A percentile compares a stretch with the other conserved stretches of the same genome.
Conservation (phyloP, 331 rosid species). For the Malus hybrid region DNA sequence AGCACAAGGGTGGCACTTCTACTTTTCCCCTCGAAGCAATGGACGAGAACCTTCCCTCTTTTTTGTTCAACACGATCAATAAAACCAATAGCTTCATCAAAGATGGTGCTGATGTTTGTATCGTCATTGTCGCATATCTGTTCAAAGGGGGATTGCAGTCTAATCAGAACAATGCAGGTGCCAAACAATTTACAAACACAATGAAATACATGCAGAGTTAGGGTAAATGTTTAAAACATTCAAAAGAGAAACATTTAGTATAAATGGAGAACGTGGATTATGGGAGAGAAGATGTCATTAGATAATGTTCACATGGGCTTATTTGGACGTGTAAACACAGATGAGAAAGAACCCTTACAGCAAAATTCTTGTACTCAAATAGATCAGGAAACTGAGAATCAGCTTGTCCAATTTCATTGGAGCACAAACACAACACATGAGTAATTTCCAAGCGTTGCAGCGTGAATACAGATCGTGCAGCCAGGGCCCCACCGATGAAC, state of each 20-base stretch:
- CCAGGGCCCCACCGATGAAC: slow-evolving; percentile 84
- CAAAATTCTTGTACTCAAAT: slow-evolving; percentile 68
- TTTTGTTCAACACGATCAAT: slow-evolving; percentile 64
- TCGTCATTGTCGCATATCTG: slow-evolving; percentile 76
- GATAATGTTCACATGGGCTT: neutral
- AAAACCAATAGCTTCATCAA: slow-evolving; percentile 76
- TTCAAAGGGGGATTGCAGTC: neutral
- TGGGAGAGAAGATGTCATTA: neutral
- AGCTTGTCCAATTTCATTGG: slow-evolving; percentile 92
- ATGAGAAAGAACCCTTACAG: slow-evolving; percentile 38
- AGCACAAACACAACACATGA: slow-evolving; percentile 78
- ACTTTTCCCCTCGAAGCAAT: slow-evolving; percentile 96
- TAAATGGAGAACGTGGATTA: neutral
- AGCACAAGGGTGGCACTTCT: slow-evolving; percentile 85
- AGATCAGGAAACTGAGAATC: slow-evolving; percentile 86
- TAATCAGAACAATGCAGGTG: neutral
- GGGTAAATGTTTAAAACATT: neutral
- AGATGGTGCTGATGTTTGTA: slow-evolving; percentile 59
- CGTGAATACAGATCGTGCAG: slow-evolving; percentile 88
- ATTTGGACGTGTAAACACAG: neutral
- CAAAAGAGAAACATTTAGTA: no score
- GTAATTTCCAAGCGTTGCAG: slow-evolving; percentile 77
- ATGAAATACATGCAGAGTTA: neutral
- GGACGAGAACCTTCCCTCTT: slow-evolving; percentile 75
- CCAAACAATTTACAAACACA: neutral